Evolutionary conservation across 495 filamentous ascomycete species (phyloP), one percentile per base, ranked within the genome.

Genomic region (Lindgomyces ingoldianus): DNA sequence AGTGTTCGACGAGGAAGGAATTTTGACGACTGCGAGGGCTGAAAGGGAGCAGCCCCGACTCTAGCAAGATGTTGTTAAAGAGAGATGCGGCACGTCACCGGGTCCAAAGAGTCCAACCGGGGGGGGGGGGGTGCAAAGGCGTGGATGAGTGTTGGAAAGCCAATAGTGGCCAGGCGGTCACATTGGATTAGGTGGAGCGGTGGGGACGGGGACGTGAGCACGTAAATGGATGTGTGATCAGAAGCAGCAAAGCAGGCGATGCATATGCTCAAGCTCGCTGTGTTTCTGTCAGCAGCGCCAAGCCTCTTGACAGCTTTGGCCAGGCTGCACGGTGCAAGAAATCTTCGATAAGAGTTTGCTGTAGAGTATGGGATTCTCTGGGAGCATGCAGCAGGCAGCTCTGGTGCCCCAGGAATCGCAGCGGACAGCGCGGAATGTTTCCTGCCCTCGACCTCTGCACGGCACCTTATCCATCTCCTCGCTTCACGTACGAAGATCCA

Each of bases 21-120:
- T 87, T 76, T 78, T 86, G 83, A 75, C 81, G 81, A 78, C 80
- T 67, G 70, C 75, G 69, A 72, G 80, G 68, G 65, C 60, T 63
- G 68, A 59, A 50, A 39, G 56, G 62, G 68, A 83, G 82, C 81
- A 85, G 81, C 82, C 79, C 82, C 58, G 52, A 64, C 70, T 72
- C 70, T 55, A 45, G 25, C 57, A 46, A 18, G 54, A 47, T 48
- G 55, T 53, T 16, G 52, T 24, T 26, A 46, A 44, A 41, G 19
- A 33, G 39, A 55, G 58, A 58, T 21, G 59, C 52, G 60, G 56
- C 60, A 69, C 61, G 60, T 69, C 60, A 60, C 55, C 46, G 44
- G 54, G 59, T 48, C 61, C 45, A 60, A 41, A 6, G 33, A 39
- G 59, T 48, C 61, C 45, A 60, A 41, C 33, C 6, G 14, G 29